Base-by-base conservation (phyloP, 768 basidiomycete species). In the Daedaleopsis nitida region DNA sequence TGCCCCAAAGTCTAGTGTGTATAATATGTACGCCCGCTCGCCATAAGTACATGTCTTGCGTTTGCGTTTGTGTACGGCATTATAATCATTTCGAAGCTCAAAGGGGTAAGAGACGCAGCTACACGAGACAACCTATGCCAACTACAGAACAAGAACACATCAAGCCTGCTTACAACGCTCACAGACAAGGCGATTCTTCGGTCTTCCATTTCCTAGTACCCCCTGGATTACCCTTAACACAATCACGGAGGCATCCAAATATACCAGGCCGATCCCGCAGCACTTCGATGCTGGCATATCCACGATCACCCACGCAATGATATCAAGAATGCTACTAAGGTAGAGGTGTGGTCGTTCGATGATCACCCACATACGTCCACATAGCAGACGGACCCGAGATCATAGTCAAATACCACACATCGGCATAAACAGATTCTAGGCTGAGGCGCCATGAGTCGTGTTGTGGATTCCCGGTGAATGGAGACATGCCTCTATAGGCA, bases 121-220 rank as follows among this genome's bases (percentile, higher is more conserved):
- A 32, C 39, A 42, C 17, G 21, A n/a, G 17, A 17, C 47, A 23
- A 49, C 19, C 23, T 21, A 49, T 49, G 24, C 47, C 47, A 21
- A 49, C 21, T 49, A 24, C 21, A 49, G 47, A 49, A 49, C 47
- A 49, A 49, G 21, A 49, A 9, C 10, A 24, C 47, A 1, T 49
- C 47, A 13, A 21, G 9, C 47, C n/a, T n/a, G n/a, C 27, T 32
- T 32, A 32, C 27, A 32, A 32, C 27, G 27, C 27, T 32, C 27
- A 32, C 27, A 32, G 3, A 19, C 8, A n/a, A 24, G 12, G 47
- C 47, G 47, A 21, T 24, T 49, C 10, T 4, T 11, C 13, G 19
- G 21, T 49, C 47, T 49, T 49, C 47, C 47, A 49, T 49, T 49
- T 49, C 47, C 47, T 24, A 49, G 21, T 49, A 49, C 23, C 21